Conservation (phyloP, 352 stramenopile genomes). For the Globisporangium ultimum region DNA sequence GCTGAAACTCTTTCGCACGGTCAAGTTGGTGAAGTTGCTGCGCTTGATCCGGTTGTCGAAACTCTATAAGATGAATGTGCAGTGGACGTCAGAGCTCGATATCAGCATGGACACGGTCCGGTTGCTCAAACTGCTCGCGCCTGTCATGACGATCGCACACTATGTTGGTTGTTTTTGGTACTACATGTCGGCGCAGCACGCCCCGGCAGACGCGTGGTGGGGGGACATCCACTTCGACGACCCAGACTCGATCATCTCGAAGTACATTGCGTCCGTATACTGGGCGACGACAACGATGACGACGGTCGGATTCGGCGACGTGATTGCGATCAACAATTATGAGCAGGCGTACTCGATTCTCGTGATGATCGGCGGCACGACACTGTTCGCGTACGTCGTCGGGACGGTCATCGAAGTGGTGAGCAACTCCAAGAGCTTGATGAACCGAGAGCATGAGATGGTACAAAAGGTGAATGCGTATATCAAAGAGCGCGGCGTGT, state of each 20-base stretch:
- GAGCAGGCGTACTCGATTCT: conserved; percentile 81
- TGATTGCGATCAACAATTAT: conserved; percentile 62
- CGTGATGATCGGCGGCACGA: conserved; percentile 81
- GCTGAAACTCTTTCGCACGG: conserved; percentile 64
- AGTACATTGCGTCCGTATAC: conserved; percentile 84
- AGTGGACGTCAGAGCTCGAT: conserved; percentile 70
- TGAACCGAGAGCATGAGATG: conserved; percentile 73
- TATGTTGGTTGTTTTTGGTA: conserved; percentile 86
- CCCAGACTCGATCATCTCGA: conserved; percentile 42
- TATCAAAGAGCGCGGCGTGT: conserved; percentile 74
- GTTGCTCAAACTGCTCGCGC: conserved; percentile 67
- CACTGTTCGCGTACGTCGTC: conserved; percentile 77
- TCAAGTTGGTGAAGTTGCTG: conserved; percentile 77
- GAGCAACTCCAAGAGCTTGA: conserved; percentile 74
- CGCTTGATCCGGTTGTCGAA: conserved; percentile 75
- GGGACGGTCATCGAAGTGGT: conserved; percentile 79
- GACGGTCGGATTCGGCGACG: conserved; percentile 85
- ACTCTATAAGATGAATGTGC: conserved; percentile 75
- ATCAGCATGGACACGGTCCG: conserved; percentile 73
- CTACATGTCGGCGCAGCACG: conserved; percentile 60
- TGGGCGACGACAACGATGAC: conserved; percentile 86
- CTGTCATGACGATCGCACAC: conserved; percentile 68
- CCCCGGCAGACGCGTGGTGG: conserved; percentile 49
- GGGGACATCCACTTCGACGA: conserved; percentile 54
- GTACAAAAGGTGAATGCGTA: conserved; percentile 71